These are phyloP conservation scores for Gonium pectorale DNA, from an alignment of 139 green algal genomes.

Conservation along the genomic window DNA sequence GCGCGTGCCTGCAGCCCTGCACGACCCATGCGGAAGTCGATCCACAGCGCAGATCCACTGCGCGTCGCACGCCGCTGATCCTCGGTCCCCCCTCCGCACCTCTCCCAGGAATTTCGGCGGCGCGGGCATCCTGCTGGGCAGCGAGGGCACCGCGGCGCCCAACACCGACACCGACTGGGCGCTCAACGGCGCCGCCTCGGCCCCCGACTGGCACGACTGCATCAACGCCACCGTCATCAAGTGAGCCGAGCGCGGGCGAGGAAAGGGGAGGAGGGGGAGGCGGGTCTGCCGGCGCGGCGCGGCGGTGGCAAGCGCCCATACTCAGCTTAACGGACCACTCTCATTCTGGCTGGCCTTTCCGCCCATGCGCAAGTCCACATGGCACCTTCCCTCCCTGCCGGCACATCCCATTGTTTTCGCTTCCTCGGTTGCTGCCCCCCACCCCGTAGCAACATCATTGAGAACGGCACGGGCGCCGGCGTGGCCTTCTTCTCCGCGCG, in stretches of 20 bases:
- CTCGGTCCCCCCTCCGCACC: neutral
- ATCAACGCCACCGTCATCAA: constrained; percentile 24
- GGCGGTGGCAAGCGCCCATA: no score
- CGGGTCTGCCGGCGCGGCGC: no score
- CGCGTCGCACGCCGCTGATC: neutral
- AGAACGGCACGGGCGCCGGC: constrained; percentile 29
- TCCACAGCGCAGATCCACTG: no score
- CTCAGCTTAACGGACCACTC: no score
- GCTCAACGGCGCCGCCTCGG: neutral
- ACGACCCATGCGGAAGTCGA: no score
- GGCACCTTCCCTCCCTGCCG: no score
- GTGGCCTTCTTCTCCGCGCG: constrained; percentile 39
- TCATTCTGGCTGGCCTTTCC: no score
- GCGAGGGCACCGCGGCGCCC: constrained; percentile 6
- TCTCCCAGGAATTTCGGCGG: constrained; percentile 32
- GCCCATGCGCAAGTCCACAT: no score
- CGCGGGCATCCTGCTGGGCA: constrained; percentile 39
- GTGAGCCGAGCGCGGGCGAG: no score
- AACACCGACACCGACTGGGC: constrained; percentile 43
- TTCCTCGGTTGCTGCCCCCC: neutral
- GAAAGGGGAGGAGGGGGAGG: no score
- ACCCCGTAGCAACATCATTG: constrained; percentile 32
- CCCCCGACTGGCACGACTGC: constrained; percentile 28
- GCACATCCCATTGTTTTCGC: no score
- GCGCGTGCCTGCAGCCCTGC: no score